A percentile compares a stretch with the other conserved stretches of the same genome.
phyloP scores from a whole-genome alignment of 225 moss, liverwort and hornwort genomes.

The Marchantia polymorpha region DNA sequence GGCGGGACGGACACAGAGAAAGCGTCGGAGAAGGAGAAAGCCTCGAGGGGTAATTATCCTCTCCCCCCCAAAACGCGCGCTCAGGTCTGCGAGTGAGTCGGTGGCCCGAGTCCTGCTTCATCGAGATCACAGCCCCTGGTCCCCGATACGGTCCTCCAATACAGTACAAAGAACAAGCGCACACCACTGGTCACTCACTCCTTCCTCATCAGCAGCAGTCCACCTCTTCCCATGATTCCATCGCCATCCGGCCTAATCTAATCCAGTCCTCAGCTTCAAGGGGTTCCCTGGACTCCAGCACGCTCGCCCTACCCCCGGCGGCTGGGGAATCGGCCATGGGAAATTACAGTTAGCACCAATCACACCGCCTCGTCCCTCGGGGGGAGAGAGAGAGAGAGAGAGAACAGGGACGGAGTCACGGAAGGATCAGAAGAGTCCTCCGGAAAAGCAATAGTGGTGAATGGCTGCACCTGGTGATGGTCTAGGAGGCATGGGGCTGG shows the following conservation, averaged over 20 bases:
- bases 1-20: neutral
- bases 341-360: neutral
- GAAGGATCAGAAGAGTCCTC: neutral
- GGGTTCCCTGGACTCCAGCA: neutral
- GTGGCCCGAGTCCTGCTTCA: too few species aligned
- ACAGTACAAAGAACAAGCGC: too few species aligned
- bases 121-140: too few species aligned
- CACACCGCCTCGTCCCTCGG: neutral
- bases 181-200: too few species aligned
- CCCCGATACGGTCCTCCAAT: too few species aligned
- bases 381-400: neutral
- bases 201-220: too few species aligned
- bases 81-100: too few species aligned
- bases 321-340: neutral
- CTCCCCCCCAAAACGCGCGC: neutral
- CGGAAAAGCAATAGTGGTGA: neutral
- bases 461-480: neutral
- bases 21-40: conserved; percentile 19
- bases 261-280: too few species aligned
- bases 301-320: neutral
- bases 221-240: too few species aligned
- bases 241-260: too few species aligned
- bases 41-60: conserved; percentile 12
- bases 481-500: neutral
- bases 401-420: neutral